A percentile compares a stretch with the other conserved stretches of the same genome.
Conservation (phyloP, 2,329 filamentous ascomycete species). For the Microcyclospora tardicrescens region DNA sequence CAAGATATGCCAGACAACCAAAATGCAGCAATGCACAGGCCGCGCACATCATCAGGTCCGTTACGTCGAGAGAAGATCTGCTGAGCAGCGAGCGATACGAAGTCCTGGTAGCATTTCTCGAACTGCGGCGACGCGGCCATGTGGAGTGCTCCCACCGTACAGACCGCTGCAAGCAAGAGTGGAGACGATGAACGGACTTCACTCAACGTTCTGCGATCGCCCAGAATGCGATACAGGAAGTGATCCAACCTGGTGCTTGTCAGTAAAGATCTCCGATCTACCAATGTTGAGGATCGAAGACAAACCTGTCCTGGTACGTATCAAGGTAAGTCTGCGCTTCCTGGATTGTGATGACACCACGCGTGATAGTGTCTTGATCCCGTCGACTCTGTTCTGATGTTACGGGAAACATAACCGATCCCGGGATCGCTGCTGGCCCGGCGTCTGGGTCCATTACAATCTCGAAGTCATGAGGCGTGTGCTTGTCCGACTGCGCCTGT, state of each 20-base stretch:
- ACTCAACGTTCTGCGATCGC: constrained; percentile 15
- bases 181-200: constrained; percentile 20
- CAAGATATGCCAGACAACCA: constrained; percentile 25
- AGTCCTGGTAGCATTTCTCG: constrained; percentile 20
- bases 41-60: constrained; percentile 20
- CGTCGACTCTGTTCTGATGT: constrained; percentile 13
- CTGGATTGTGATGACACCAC: constrained; percentile 15
- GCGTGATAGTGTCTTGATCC: constrained; percentile 18
- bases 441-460: constrained; percentile 27
- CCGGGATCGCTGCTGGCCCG: constrained; percentile 25
- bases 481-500: constrained; percentile 9
- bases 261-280: too few relatives aligned
- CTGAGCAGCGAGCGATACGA: constrained; percentile 16
- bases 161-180: constrained; percentile 23
- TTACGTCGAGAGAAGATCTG: constrained; percentile 17
- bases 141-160: constrained; percentile 23
- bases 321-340: constrained; percentile 19
- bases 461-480: constrained; percentile 21
- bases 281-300: too few relatives aligned
- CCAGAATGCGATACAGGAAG: constrained; percentile 23
- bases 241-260: constrained; percentile 14
- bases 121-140: constrained; percentile 13
- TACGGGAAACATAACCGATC: constrained; percentile 18
- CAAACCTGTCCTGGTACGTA: constrained; percentile 16
- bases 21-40: constrained; percentile 26